Base-by-base conservation (phyloP, 148 eudicot species). In the Polygonum maritimum region DNA sequence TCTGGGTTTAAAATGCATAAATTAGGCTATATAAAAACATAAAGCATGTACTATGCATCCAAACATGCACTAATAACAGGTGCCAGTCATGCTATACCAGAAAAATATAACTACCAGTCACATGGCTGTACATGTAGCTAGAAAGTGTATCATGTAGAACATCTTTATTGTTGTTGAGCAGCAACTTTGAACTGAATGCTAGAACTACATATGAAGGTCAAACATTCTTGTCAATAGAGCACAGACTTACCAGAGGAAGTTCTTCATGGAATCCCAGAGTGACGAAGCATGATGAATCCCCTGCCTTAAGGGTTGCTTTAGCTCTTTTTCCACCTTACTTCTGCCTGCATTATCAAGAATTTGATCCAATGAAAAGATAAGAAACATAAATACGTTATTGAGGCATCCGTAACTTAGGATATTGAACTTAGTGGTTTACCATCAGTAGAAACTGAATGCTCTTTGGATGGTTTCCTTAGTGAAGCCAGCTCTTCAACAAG, bases 401-500 rank as follows among this genome's bases (percentile, higher is more conserved):
- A n/a, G 38, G 49, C 33, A 22, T 7, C 49, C 33, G 21, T 18
- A 54, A 38, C 41, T 12, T 18, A 38, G 19, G 45, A 19, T 15
- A 67, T 35, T 67, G 21, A 51, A 22, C 45, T 36, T 74, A 73
- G 54, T 12, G 7, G 57, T 48, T 70, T 81, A 90, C 90, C 89
- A 73, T 78, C 75, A 73, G 80, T 22, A 48, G 79, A 78, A 63
- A 51, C 69, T 26, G 88, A 76, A 75, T 78, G 65, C 52, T 71
- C 71, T 48, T 79, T 73, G 31, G 78, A 52, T 49, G 89, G 80
- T 76, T 76, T 76, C 84, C 83, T 79, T 75, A 84, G 79, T 26
- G 86, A 83, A 49, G 96, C 90, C 82, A 93, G 75, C 89, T 88
- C 86, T 78, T 87, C 82, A 69, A 93, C 82, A 58, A 93, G 85